Base-by-base conservation (phyloP, 78 protist genomes). In the Speleostelium caveatum region DNA sequence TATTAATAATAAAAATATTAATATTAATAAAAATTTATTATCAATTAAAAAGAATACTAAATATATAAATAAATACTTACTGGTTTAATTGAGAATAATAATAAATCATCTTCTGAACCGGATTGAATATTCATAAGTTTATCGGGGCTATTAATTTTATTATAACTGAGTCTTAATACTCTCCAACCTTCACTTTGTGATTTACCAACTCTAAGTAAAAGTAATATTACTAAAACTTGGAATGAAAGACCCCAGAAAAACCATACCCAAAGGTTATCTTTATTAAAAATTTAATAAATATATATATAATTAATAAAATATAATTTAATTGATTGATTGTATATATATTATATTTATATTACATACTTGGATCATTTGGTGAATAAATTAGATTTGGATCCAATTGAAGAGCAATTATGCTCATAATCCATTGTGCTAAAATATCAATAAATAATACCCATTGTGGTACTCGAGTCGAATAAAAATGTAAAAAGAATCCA, bases 391-490 rank as follows among this genome's bases (percentile, higher is more conserved):
- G 38, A 32, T 28, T 33, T 69, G 68, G 68, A 59, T 83, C 91
- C 24, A 83, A 32, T 69, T 56, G 68, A 17, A 83, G 30, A 24
- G 91, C 77, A 17, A 83, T 32, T 10, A 72, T 62, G 0, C 66
- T 28, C 22, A 83, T 32, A 3, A 83, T 58, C 91, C 91, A 83
- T 69, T 83, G 91, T 30, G 68, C 63, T 30, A 69, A 28, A 60
- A 83, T 83, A 60, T 83, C 91, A 7, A 83, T 33, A 5, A 73
- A 30, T 6, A 83, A 33, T 24, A 83, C 75, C 91, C 91, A 83
- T 83, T 83, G 91, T 83, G 91, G 91, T 17, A 83, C 91, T 68
- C 91, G 59, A 3, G 91, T 83, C 0, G 91, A 83, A 24, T 83
- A 83, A 38, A 83, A 83, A 69, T 83, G 91, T 21, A 83, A 36